These are phyloP conservation scores for Periconia macrospinosa DNA, from an alignment of 2,329 filamentous ascomycete genomes.

Conservation along the genomic window DNA sequence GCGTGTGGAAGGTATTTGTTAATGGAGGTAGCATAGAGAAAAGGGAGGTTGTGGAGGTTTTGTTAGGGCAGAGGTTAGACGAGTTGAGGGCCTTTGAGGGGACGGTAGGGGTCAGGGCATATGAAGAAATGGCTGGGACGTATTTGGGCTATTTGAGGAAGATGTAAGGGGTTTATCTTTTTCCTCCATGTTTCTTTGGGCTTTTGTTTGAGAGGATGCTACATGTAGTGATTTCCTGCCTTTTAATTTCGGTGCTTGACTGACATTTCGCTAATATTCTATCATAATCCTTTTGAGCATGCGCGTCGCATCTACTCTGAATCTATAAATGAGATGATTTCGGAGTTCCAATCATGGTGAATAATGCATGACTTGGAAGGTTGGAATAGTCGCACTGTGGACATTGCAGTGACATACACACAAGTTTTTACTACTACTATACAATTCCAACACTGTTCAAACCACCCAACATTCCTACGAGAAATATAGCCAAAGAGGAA, in stretches of 20 bases:
- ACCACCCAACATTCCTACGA: background rate
- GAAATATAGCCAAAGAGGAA: background rate
- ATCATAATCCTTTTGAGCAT: too few species aligned
- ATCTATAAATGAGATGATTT: too few species aligned
- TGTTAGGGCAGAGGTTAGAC: constrained; percentile 4
- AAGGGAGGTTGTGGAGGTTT: constrained; percentile 1
- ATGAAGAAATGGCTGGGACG: constrained; percentile 5
- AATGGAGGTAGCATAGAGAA: constrained; percentile 7
- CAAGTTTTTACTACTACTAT: too few species aligned
- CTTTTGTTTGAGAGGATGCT: background rate
- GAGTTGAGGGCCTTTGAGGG: constrained; percentile 1
- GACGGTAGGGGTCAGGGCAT: constrained; percentile 2
- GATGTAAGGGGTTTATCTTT: background rate
- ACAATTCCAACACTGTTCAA: background rate
- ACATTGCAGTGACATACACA: too few species aligned
- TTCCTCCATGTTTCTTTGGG: background rate
- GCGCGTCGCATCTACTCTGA: too few species aligned
- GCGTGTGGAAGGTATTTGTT: constrained; percentile 14
- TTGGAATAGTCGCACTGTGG: too few species aligned
- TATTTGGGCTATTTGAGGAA: constrained; percentile 8
- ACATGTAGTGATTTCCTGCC: too few species aligned
- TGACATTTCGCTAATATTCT: too few species aligned
- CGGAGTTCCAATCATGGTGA: too few species aligned
- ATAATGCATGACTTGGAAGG: too few species aligned
- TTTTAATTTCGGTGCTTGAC: too few species aligned